Evolutionary conservation across 768 basidiomycete genomes (phyloP).

Genomic region (Pleurotus sapidus): DNA sequence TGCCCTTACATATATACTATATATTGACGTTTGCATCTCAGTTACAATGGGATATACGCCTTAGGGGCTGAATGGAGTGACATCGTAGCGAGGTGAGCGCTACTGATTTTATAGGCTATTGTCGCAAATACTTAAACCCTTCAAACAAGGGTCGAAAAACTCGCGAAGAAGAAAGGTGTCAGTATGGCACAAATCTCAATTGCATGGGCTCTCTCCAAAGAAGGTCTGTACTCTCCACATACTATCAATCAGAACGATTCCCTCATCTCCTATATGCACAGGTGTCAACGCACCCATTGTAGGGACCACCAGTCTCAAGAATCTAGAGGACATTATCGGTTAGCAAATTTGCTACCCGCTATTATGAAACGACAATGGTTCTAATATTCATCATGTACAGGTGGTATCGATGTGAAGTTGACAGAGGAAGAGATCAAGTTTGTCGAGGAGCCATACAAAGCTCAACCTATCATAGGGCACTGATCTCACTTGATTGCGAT

Average conservation of each 20-base stretch:
- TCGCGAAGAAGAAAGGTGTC: slow-evolving; percentile 39
- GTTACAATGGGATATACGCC: too few species aligned
- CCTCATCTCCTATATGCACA: neutral
- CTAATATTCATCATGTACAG: slow-evolving; percentile 14
- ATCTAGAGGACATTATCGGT: slow-evolving; percentile 46
- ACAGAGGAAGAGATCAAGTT: slow-evolving; percentile 43
- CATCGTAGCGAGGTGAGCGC: slow-evolving; percentile 26
- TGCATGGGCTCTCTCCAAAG: slow-evolving; percentile 40
- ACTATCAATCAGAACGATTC: too few species aligned
- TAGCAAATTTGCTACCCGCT: neutral
- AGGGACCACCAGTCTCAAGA: slow-evolving; percentile 40
- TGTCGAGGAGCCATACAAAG: slow-evolving; percentile 50
- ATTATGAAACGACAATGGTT: neutral
- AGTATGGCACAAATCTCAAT: slow-evolving; percentile 46
- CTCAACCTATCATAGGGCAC: slow-evolving; percentile 44
- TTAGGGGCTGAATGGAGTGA: slow-evolving; percentile 6
- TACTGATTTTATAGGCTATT: slow-evolving; percentile 9
- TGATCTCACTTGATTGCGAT: too few species aligned
- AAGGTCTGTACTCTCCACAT: slow-evolving; percentile 12
- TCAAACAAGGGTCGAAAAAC: slow-evolving; percentile 34
- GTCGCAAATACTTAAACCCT: neutral
- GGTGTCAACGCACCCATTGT: slow-evolving; percentile 48
- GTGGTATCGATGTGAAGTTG: slow-evolving; percentile 40
- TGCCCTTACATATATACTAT: too few species aligned
- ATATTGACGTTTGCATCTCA: too few species aligned